These are phyloP conservation scores for Cnidoscolus chayamansa DNA, from an alignment of 441 rosid genomes.

Conservation along the genomic window DNA sequence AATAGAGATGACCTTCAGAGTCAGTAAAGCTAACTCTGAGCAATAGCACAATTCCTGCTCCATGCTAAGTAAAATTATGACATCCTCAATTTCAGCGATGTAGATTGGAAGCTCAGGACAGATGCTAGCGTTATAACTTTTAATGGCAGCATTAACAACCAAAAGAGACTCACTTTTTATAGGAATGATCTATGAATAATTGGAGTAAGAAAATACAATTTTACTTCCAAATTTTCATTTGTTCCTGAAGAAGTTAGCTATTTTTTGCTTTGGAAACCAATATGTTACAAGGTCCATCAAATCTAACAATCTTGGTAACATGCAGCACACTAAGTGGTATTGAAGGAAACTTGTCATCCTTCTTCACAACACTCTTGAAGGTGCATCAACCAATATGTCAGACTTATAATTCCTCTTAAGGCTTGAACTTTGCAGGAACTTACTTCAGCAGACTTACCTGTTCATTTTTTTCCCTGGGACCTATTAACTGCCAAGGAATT, in stretches of 20 bases:
- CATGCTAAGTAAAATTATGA: neutral
- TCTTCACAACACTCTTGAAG: neutral
- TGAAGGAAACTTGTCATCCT: neutral
- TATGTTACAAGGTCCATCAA: neutral
- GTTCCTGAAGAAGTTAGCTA: too few relatives aligned
- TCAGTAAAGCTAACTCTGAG: neutral
- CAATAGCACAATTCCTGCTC: neutral
- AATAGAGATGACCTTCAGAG: slow-evolving; percentile 32
- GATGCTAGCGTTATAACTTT: neutral
- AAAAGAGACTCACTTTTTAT: neutral
- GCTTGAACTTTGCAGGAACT: neutral
- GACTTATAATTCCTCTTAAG: neutral
- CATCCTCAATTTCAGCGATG: neutral
- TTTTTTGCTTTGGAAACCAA: neutral
- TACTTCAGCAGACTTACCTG: neutral
- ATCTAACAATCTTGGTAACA: neutral
- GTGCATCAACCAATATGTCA: neutral
- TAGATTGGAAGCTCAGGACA: neutral
- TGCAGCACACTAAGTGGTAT: neutral
- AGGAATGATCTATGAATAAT: neutral
- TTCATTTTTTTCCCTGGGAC: neutral
- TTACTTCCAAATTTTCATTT: neutral
- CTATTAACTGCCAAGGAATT: neutral
- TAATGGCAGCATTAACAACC: neutral
- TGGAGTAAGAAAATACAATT: neutral